Evolutionary conservation across 2,329 filamentous ascomycete genomes (phyloP), one percentile per base, ranked within the genome.

Genomic region (Xylaria polymorpha): DNA sequence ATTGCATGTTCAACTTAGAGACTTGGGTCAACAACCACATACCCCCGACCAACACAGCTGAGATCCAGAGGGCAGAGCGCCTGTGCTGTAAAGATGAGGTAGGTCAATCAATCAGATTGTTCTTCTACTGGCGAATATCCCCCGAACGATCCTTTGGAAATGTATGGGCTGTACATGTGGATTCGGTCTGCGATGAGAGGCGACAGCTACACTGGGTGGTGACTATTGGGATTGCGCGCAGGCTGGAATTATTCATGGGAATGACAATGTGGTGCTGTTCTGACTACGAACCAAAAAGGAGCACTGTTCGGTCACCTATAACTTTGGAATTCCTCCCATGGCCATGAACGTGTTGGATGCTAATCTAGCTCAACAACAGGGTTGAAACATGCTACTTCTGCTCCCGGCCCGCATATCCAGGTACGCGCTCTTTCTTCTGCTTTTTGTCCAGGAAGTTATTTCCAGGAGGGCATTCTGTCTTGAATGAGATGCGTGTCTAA

Each of bases 311-410:
- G 15, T 64, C 9, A 5, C 46, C 55, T 53, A 12, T 20, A 6
- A 18, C 32, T 18, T 22, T n/a, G 46, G 48, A 51, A 8, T 18
- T 53, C 44, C 29, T 12, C 22, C 35, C 14, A 35, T 22, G 14
- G 25, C 22, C n/a, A 37, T 62, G n/a, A 7, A 68, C 18, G 35
- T 48, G 20, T 32, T 6, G 15, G 37, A 25, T 53, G 73, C 72
- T 66, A 32, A 64, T 22, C 37, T 20, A 37, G 62, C 55, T 64
- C 48, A 48, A 53, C 58, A 41, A 61, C 69, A 86, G 85, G 79
- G 84, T 88, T 76, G 89, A 91, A 80, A 90, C 87, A 57, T 92
- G 90, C 80, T 90, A 91, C 78, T 92, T 92, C 80, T 93, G 91
- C 81, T 90, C 88, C 71, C 85, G 87, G 71, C 90, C 90, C 59